Base-by-base conservation (phyloP, 192 early-diverging fungal genomes). In the Spinellus fusiger region DNA sequence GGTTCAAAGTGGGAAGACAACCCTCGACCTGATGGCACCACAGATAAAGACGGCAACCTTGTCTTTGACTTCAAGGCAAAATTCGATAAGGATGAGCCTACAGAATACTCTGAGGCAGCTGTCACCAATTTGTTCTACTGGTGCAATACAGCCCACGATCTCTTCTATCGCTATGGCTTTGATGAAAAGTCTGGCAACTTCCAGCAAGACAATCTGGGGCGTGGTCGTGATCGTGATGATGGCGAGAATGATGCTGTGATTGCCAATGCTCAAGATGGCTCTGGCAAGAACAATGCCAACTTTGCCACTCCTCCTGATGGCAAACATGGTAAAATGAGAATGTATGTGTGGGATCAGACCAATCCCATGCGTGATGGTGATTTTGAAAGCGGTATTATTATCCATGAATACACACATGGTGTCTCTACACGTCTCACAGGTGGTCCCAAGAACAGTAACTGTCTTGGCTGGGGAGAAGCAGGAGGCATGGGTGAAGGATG, bases 241-340 rank as follows among this genome's bases (percentile, higher is more conserved):
- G 65, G 65, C 5, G 65, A 53, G 12, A 76, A 76, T 33, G 95
- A 95, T 77, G 80, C 85, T n/a, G 91, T 98, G 3, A 86, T 94
- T 66, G 93, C 92, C 25, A 89, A 90, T 69, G 92, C 89, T 9
- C 95, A 98, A 71, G 92, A 95, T 74, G 90, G 92, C 5, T 86
- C 86, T 34, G 95, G 93, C 47, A 84, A 81, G 58, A 90, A 94
- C 70, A 95, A 94, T 79, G 95, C 95, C 58, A 94, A 94, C 69
- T 98, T 98, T 82, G 91, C 92, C 8, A 95, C 95, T 27, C 93
- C 93, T 20, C 93, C 92, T 0, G 95, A 97, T 79, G 95, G 95
- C 55, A 83, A 91, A 70, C 81, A 82, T 55, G 86, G 86, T 28
- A 79, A 87, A 63, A 98, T 98, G 95, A 85, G 92, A 50, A 98